A percentile compares a stretch with the other conserved stretches of the same genome.
phyloP scores from a whole-genome alignment of 306 rosid species.

The Trifolium repens region DNA sequence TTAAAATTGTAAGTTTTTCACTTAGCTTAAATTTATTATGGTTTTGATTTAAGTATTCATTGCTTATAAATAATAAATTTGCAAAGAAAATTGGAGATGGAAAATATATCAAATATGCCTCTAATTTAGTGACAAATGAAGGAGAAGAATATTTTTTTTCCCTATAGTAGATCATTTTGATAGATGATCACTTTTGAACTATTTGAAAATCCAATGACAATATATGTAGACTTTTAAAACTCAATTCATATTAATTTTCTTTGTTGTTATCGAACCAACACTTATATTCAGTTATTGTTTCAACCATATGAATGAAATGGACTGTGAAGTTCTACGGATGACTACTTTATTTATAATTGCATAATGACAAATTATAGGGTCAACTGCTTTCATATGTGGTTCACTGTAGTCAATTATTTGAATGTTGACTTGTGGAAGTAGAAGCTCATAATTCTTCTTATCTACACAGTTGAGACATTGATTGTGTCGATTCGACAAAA shows the following conservation, averaged over 20 bases:
- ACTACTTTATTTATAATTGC: background rate
- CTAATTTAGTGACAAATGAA: background rate
- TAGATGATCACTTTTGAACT: too few relatives aligned
- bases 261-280: too few relatives aligned
- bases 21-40: background rate
- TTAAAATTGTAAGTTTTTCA: slow-evolving; percentile 48
- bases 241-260: too few relatives aligned
- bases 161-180: too few relatives aligned
- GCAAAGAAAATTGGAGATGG: background rate
- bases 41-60: background rate
- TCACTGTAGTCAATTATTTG: too few relatives aligned
- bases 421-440: background rate
- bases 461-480: background rate
- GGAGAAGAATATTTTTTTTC: too few relatives aligned
- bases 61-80: background rate
- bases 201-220: too few relatives aligned
- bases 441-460: background rate
- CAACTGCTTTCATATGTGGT: background rate
- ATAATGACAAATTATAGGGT: background rate
- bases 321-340: background rate
- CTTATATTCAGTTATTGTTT: too few relatives aligned
- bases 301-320: too few relatives aligned
- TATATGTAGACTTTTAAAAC: too few relatives aligned
- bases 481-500: background rate
- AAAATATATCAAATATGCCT: background rate